Base-by-base conservation (phyloP, 805 yeast genomes). In the Hanseniaspora occidentalis region DNA sequence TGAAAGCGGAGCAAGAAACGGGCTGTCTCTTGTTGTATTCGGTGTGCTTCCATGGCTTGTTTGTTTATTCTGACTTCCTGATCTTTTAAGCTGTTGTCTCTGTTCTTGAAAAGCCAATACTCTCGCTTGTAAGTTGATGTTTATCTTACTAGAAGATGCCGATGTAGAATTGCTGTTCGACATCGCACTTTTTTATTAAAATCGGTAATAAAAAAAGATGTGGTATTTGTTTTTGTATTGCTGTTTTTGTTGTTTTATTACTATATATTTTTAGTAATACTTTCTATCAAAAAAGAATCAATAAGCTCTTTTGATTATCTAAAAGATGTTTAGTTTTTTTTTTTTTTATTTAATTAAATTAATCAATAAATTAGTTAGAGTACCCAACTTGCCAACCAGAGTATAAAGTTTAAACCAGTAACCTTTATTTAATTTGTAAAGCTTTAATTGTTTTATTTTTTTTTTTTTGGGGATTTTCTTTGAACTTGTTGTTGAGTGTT, bases 71-170 rank as follows among this genome's bases (percentile, higher is more conserved):
- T 49, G 53, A 41, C 50, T 57, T 13, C 58, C 45, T 23, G 39
- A 38, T 40, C 42, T 38, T 41, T 36, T 40, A 17, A 38, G 40
- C 42, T 27, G 45, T 43, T 75, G 77, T 49, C 96, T 71, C 52
- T 80, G 77, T 47, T 84, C 85, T 58, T 86, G 96, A 51, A 88
- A 83, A 0, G 95, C 95, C 57, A 82, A 63, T 27, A 88, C 70
- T 47, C 92, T 68, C 1, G 95, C 96, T 58, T 86, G 96, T 31
- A 85, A 72, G 46, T 83, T 89, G 9, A 92, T 79, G 50, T 71
- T 77, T 38, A 79, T 64, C 40, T 61, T 65, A 37, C 47, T 51
- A 40, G 58, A 49, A 2, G 58, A 55, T 6, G 58, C 45, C 10
- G 61, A 51, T 3, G 55, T 43, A 18, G 52, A 46, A 21, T 14